Conservation (phyloP, 2,329 filamentous ascomycete genomes). For the Monosporascus sp. region DNA sequence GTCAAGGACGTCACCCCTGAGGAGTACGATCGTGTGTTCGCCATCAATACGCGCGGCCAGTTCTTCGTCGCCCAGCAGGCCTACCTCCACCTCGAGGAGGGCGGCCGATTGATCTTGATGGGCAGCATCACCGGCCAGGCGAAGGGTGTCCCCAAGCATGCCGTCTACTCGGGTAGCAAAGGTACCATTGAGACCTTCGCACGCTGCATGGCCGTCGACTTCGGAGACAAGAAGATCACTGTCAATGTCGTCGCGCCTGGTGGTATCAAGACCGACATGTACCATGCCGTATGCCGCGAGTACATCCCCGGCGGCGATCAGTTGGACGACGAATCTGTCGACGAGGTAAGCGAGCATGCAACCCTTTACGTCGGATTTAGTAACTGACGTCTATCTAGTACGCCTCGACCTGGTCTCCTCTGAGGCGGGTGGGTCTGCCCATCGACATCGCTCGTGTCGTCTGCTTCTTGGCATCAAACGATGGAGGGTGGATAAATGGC, state of each 20-base stretch:
- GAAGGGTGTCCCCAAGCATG: slow-evolving; percentile 63
- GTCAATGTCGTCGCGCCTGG: slow-evolving; percentile 64
- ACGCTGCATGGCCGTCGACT: slow-evolving; percentile 67
- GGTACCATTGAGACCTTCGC: slow-evolving; percentile 73
- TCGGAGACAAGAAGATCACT: slow-evolving; percentile 60
- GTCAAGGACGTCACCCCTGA: slow-evolving; percentile 64
- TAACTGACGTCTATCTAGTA: slow-evolving; percentile 33
- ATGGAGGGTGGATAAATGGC: slow-evolving; percentile 43
- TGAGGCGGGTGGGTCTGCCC: slow-evolving; percentile 60
- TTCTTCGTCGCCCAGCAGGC: slow-evolving; percentile 69
- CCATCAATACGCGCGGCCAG: slow-evolving; percentile 62
- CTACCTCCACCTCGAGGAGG: slow-evolving; percentile 62
- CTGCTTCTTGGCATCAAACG: slow-evolving; percentile 44
- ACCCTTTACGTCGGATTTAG: background rate
- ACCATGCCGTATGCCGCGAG: slow-evolving; percentile 58
- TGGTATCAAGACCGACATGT: slow-evolving; percentile 65
- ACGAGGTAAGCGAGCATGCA: slow-evolving; percentile 36
- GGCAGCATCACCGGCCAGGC: slow-evolving; percentile 63
- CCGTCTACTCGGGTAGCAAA: slow-evolving; percentile 71
- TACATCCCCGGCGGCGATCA: slow-evolving; percentile 55
- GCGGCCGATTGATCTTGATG: slow-evolving; percentile 69
- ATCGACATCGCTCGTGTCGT: slow-evolving; percentile 64
- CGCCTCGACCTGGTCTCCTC: slow-evolving; percentile 58
- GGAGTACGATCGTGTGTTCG: slow-evolving; percentile 67
- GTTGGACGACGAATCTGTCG: slow-evolving; percentile 52